Evolutionary conservation across 75 land plant species (phyloP).

Genomic region (Cryptomeria japonica): DNA sequence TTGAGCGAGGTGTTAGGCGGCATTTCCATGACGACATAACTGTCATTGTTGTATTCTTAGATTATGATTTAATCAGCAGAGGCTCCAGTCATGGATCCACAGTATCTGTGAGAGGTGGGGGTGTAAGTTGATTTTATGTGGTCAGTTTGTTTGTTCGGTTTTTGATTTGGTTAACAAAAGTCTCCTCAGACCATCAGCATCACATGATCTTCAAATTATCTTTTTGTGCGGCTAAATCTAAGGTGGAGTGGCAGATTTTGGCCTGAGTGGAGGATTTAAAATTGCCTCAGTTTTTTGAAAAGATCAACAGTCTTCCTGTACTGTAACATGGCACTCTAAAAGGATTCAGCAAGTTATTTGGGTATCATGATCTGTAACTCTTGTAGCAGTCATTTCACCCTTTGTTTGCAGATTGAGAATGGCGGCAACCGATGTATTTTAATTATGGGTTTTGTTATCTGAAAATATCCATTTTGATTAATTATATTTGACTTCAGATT

Average conservation of each 20-base stretch:
- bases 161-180: background rate
- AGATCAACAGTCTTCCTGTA: background rate
- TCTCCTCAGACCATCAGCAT: background rate
- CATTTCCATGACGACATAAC: conserved; percentile 93
- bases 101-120: conserved; percentile 46
- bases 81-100: conserved; percentile 14
- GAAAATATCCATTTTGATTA: conserved; percentile 9
- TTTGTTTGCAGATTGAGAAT: background rate
- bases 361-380: conserved; percentile 10
- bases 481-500: conserved; percentile 1
- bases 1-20: conserved; percentile 77
- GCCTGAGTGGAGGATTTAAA: background rate
- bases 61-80: conserved; percentile 35
- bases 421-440: background rate
- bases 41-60: conserved; percentile 75
- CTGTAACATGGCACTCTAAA: conserved; percentile 7
- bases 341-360: conserved; percentile 1
- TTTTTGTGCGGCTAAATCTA: background rate
- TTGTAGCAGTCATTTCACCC: conserved; percentile 7
- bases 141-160: background rate
- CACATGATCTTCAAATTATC: conserved; percentile 1
- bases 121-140: conserved; percentile 10
- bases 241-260: background rate
- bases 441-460: background rate
- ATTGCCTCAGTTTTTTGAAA: conserved; percentile 1